Conservation (phyloP, 1,284 basidiomycete species). For the Singerocomus inundabilis region DNA sequence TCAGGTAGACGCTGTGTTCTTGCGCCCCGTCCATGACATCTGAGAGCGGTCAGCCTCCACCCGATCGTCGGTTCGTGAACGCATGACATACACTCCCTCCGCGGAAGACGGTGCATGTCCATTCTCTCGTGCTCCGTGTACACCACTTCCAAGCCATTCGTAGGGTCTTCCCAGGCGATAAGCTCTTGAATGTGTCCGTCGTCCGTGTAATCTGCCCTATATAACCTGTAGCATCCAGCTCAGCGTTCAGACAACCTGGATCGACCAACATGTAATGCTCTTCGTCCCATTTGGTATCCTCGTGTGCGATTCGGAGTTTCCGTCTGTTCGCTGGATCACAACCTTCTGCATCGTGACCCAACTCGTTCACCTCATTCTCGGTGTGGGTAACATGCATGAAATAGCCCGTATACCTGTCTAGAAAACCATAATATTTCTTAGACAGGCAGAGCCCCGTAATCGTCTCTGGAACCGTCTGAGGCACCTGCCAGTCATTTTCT, state of each 20-base stretch:
- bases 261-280: conserved; percentile 73
- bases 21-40: conserved; percentile 58
- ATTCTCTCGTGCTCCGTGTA: conserved; percentile 72
- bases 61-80: background rate
- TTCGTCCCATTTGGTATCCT: conserved; percentile 75
- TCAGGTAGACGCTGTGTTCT: conserved; percentile 61
- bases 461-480: conserved; percentile 53
- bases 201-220: conserved; percentile 76
- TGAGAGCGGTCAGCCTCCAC: conserved; percentile 29
- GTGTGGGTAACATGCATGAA: conserved; percentile 66
- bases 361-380: conserved; percentile 77
- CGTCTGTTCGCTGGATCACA: conserved; percentile 46
- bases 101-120: conserved; percentile 65
- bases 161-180: conserved; percentile 59
- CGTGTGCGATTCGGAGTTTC: conserved; percentile 49
- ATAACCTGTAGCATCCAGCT: conserved; percentile 4
- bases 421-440: conserved; percentile 66
- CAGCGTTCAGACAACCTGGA: conserved; percentile 1
- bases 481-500: conserved; percentile 73
- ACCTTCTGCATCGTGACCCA: conserved; percentile 64
- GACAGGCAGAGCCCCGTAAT: conserved; percentile 38
- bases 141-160: conserved; percentile 38
- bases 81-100: conserved; percentile 66
- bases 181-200: conserved; percentile 71
- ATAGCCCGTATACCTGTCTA: conserved; percentile 69